phyloP scores from a whole-genome alignment of 352 stramenopile species.

The Phytophthora melonis region DNA sequence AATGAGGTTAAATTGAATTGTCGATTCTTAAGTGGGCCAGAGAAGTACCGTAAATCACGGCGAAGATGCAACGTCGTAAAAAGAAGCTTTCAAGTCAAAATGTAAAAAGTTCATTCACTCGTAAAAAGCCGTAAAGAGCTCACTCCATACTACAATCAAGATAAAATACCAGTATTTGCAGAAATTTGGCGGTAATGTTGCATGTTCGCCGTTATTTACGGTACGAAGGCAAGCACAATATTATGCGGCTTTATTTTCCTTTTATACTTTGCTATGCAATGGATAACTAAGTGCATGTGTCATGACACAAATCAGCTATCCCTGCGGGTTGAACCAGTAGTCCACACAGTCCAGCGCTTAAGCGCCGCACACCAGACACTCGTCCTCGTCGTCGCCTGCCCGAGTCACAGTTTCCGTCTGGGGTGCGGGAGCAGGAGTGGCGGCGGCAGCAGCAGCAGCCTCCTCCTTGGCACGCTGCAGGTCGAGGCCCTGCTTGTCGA shows the following conservation, averaged over 20 bases:
- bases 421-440: not conserved
- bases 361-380: conserved; percentile 82
- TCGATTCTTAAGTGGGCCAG: too few relatives aligned
- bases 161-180: too few relatives aligned
- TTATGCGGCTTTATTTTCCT: conserved; percentile 10
- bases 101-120: too few relatives aligned
- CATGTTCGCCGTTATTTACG: too few relatives aligned
- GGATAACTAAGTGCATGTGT: not conserved
- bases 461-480: conserved; percentile 44
- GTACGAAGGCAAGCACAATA: not conserved
- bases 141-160: too few relatives aligned
- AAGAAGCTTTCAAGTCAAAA: too few relatives aligned
- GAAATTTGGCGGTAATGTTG: too few relatives aligned
- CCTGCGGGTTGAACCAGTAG: not conserved
- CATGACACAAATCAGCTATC: not conserved
- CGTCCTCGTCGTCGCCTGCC: conserved; percentile 72
- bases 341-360: conserved; percentile 34
- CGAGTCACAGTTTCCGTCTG: conserved; percentile 58
- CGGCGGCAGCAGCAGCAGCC: not conserved
- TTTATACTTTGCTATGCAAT: conserved; percentile 3
- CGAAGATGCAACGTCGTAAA: too few relatives aligned
- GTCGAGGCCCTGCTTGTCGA: conserved; percentile 95
- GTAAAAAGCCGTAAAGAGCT: too few relatives aligned
- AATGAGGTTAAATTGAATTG: too few relatives aligned
- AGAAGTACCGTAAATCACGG: too few relatives aligned